phyloP scores from a whole-genome alignment of 139 green algal genomes.

The Dunaliella primolecta region DNA sequence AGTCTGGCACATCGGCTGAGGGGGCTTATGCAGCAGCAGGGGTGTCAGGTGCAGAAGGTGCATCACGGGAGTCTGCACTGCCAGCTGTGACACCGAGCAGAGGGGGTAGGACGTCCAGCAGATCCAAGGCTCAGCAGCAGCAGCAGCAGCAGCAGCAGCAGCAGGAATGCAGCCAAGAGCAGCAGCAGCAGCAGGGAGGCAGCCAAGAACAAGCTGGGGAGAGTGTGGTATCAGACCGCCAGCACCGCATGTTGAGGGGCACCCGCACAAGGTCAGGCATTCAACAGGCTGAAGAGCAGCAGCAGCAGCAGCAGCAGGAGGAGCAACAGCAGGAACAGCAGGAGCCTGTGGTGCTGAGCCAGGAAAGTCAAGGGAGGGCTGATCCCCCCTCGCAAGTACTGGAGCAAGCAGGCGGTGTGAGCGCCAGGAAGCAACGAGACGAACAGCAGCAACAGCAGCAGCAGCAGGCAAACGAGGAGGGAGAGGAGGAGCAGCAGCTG shows the following conservation, averaged over 20 bases:
- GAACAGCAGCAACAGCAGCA: constrained; percentile 23
- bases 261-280: constrained; percentile 25
- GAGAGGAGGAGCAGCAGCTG: constrained; percentile 26
- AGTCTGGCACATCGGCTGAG: too few species aligned
- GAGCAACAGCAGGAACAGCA: constrained; percentile 25
- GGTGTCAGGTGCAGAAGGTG: too few species aligned
- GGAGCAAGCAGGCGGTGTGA: not conserved
- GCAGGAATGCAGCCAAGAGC: not conserved
- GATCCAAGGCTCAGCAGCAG: not conserved
- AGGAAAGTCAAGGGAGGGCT: constrained; percentile 34
- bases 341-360: constrained; percentile 24
- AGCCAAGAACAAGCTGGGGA: not conserved
- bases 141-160: not conserved
- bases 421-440: not conserved
- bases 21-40: too few species aligned
- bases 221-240: not conserved
- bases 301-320: constrained; percentile 31
- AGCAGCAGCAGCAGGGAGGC: not conserved
- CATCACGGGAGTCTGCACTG: too few species aligned
- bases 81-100: too few species aligned
- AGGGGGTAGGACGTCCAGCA: too few species aligned
- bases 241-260: constrained; percentile 6
- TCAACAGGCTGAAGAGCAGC: constrained; percentile 32
- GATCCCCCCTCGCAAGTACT: constrained; percentile 8
- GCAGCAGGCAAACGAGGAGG: constrained; percentile 21